Evolutionary conservation across 306 rosid genomes (phyloP).

Genomic region (Geum urbanum): DNA sequence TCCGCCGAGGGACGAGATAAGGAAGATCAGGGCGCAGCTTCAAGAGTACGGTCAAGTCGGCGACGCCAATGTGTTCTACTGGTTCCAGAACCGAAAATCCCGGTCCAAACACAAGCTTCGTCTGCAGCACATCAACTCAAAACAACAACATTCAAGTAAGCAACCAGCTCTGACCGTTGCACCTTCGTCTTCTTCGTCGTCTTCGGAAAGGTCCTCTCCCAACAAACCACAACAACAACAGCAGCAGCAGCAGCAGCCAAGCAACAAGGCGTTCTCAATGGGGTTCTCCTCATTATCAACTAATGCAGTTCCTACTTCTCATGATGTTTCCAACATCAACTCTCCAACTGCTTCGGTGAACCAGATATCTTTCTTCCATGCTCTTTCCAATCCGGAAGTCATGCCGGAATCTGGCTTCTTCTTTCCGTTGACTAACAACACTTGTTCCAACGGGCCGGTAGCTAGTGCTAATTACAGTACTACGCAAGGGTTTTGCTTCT

Average conservation of each 20-base stretch:
- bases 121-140: slow-evolving; percentile 59
- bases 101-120: slow-evolving; percentile 98
- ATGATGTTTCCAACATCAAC: slow-evolving; percentile 33
- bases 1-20: slow-evolving; percentile 90
- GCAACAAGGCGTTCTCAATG: slow-evolving; percentile 31
- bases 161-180: slow-evolving; percentile 18
- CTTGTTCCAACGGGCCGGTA: neutral
- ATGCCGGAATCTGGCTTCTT: slow-evolving; percentile 43
- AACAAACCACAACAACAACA: slow-evolving; percentile 18
- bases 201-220: slow-evolving; percentile 70
- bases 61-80: slow-evolving; percentile 92
- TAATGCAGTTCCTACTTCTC: neutral
- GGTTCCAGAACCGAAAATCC: slow-evolving; percentile 97
- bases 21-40: slow-evolving; percentile 81
- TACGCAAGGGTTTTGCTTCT: slow-evolving; percentile 61
- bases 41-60: slow-evolving; percentile 97
- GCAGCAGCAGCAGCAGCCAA: neutral
- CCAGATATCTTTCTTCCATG: slow-evolving; percentile 28
- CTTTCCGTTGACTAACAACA: slow-evolving; percentile 34
- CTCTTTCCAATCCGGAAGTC: slow-evolving; percentile 34
- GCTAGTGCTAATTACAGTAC: slow-evolving; percentile 10
- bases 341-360: slow-evolving; percentile 52
- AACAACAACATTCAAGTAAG: slow-evolving; percentile 23
- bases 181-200: slow-evolving; percentile 58
- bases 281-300: slow-evolving; percentile 41